These are phyloP conservation scores for Cutaneotrichosporon sp. DNA, from an alignment of 1,284 basidiomycete species.

Conservation along the genomic window DNA sequence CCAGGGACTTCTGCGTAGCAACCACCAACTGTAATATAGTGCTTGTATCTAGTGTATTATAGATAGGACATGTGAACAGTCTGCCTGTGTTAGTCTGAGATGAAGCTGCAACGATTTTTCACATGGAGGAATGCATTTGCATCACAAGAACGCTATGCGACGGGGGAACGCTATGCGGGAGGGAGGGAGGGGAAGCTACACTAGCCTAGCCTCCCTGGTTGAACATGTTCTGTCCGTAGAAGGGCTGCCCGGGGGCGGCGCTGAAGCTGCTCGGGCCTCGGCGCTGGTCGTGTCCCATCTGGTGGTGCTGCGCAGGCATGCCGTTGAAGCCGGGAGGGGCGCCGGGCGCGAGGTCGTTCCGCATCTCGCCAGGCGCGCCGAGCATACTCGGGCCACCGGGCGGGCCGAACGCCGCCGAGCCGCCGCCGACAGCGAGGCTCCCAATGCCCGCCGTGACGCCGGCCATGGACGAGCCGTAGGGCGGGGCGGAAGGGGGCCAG, in stretches of 20 bases:
- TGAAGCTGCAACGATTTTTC: background rate
- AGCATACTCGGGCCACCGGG: constrained; percentile 5
- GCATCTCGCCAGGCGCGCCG: background rate
- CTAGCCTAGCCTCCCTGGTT: background rate
- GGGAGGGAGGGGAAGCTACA: background rate
- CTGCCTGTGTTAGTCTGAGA: background rate
- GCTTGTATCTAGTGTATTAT: constrained; percentile 1
- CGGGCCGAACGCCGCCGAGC: background rate
- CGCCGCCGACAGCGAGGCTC: background rate
- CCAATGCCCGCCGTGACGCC: constrained; percentile 1
- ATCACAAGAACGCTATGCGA: background rate
- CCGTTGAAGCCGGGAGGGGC: background rate
- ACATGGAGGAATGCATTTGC: background rate
- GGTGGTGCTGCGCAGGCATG: background rate
- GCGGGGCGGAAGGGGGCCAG: background rate
- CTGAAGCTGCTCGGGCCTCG: background rate
- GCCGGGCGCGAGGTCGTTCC: background rate
- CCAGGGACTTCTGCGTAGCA: constrained; percentile 14
- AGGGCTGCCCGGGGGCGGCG: background rate
- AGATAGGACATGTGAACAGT: background rate
- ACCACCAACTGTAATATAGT: constrained; percentile 1
- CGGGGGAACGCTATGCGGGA: background rate
- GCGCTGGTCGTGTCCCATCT: constrained; percentile 1
- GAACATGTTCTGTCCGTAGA: constrained; percentile 1
- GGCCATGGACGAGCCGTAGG: background rate